Base-by-base conservation (phyloP, 139 green algal genomes). In the Microglena sp. region DNA sequence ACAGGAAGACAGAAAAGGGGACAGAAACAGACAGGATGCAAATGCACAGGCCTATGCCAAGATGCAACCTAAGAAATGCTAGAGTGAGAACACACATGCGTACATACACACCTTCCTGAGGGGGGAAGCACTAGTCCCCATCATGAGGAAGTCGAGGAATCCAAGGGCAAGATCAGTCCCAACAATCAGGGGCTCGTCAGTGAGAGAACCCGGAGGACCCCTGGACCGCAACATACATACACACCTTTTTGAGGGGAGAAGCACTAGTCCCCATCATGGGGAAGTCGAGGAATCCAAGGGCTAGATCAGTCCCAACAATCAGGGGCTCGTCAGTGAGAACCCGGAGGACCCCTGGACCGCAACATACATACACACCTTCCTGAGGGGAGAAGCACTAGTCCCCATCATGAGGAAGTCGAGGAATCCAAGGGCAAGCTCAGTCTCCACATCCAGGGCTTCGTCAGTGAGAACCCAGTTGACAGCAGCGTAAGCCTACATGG, bases 321-420 rank as follows among this genome's bases (percentile, higher is more conserved):
- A 99, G 78, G 2, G 59, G 75, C 33, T 91, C 77, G 40, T 96
- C 89, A 5, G 79, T 75, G 44, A 99, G 60, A 5, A 59, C 35
- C 40, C 60, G 18, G 15, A 97, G 44, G 7, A 79, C 83, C n/a
- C n/a, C n/a, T n/a, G n/a, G n/a, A n/a, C 18, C 22, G 50, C 22
- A n/a, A 33, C 55, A 5, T 61, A 18, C 55, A 5, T 5, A 33
- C 4, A 33, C 27, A 67, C 69, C 82, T 95, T 95, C 58, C 86
- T 72, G 72, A 98, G 86, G 2, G 93, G 92, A 1, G 91, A 72
- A 1, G 91, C 91, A 35, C 71, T 59, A 6, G 93, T 97, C 68
- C 92, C 93, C 62, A 97, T 77, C 77, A 99, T 68, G 22, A 99
- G 84, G 77, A 95, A 93, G 79, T 99, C 90, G 32, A 99, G 83